Evolutionary conservation across 1,284 basidiomycete species (phyloP).

Genomic region (Athelia psychrophila): DNA sequence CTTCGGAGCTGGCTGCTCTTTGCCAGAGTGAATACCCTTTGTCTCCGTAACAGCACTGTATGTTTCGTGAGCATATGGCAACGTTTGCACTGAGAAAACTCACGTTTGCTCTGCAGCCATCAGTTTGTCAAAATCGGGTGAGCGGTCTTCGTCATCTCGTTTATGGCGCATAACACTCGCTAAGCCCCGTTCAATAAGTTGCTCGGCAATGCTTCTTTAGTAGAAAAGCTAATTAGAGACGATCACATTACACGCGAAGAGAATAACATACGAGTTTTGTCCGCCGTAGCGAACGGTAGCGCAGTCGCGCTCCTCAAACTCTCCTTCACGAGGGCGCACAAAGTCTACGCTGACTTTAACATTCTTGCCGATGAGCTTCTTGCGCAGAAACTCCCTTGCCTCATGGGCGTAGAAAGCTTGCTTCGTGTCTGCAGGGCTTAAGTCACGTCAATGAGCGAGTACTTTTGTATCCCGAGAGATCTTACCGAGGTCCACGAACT

Average conservation of each 20-base stretch:
- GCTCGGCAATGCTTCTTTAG: constrained; percentile 86
- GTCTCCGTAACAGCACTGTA: constrained; percentile 72
- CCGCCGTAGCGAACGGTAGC: constrained; percentile 85
- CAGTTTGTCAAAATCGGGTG: constrained; percentile 91
- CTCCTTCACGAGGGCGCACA: constrained; percentile 87
- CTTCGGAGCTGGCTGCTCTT: constrained; percentile 77
- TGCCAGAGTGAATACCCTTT: constrained; percentile 92
- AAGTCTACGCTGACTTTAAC: constrained; percentile 88
- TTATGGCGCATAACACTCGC: constrained; percentile 90
- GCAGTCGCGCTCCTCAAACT: constrained; percentile 91
- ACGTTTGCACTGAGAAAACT: constrained; percentile 24
- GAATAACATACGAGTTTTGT: constrained; percentile 57
- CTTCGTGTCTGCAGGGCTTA: constrained; percentile 80
- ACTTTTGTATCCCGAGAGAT: background rate
- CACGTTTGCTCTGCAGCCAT: constrained; percentile 92
- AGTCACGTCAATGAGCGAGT: constrained; percentile 6
- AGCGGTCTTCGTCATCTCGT: constrained; percentile 93
- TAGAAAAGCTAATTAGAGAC: background rate
- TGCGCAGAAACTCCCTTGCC: constrained; percentile 89
- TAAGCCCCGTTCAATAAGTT: constrained; percentile 90
- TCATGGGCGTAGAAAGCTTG: constrained; percentile 90
- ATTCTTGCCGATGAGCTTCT: constrained; percentile 87
- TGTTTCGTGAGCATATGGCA: background rate
- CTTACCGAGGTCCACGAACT: constrained; percentile 81
- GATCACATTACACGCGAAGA: background rate